Base-by-base conservation (phyloP, 805 yeast species). In the Yarrowia porcina region DNA sequence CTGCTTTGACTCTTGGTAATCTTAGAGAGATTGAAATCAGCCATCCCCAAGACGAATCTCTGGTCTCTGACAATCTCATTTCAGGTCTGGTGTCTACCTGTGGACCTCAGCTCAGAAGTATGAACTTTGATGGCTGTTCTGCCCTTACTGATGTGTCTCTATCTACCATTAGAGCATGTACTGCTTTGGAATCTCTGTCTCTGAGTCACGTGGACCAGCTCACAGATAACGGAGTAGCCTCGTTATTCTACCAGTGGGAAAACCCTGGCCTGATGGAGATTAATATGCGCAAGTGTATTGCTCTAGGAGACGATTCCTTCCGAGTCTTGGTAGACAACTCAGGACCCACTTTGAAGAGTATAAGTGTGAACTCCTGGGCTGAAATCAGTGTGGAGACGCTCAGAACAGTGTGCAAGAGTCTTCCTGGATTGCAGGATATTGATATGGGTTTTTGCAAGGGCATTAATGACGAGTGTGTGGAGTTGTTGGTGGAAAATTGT, bases 391-490 rank as follows among this genome's bases (percentile, higher is more conserved):
- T 78, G 15, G 75, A 77, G 5, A 56, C 73, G 13, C 25, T 66
- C 5, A 60, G 73, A 30, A 67, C 66, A 21, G 41, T 64, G 15
- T 59, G 75, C 13, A 68, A 64, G 18, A 65, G 71, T 13, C 77
- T 84, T 45, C 89, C 91, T 1, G 79, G 85, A 28, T 74, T 93
- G 44, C 83, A 90, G 0, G 80, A 83, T 33, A 68, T 89, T 17
- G 94, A 93, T 72, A 70, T 85, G 13, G 96, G 97, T 0, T 93
- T 93, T 74, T 89, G 90, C 2, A 77, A 96, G 39, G 77, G 84
- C 20, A 81, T 90, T 12, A 90, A 90, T 70, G 90, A 93, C 72
- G 80, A 79, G 18, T 80, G 84, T 0, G 72, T 92, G n/a, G 82
- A 81, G 25, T 69, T 80, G 28, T 67, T 90, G 20, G 80, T 88